phyloP scores from a whole-genome alignment of 768 basidiomycete genomes.

The Pleurotus eryngii region DNA sequence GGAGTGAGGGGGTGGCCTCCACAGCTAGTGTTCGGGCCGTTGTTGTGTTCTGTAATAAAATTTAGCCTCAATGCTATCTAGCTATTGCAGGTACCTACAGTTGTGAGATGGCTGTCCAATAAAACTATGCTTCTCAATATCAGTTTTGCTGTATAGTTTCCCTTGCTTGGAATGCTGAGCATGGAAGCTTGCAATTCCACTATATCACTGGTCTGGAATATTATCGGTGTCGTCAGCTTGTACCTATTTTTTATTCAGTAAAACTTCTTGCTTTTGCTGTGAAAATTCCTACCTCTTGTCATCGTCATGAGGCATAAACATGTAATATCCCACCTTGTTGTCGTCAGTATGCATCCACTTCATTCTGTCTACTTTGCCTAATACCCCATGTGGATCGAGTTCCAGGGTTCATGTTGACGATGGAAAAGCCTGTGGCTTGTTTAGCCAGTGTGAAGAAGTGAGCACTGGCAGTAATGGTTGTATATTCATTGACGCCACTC shows the following conservation, averaged over 20 bases:
- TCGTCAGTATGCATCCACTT: no score
- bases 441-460: neutral
- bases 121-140: neutral
- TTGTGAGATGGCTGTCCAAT: neutral
- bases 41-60: no score
- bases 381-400: no score
- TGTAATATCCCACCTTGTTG: no score
- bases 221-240: neutral
- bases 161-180: neutral
- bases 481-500: neutral
- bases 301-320: no score
- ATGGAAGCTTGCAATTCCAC: neutral
- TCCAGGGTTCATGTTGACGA: no score
- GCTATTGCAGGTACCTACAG: neutral
- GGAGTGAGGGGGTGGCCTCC: no score
- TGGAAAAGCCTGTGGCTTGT: neutral
- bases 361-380: no score
- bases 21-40: no score
- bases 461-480: neutral
- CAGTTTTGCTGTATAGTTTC: neutral
- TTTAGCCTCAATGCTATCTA: no score
- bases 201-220: neutral
- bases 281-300: no score
- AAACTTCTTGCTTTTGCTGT: no score
- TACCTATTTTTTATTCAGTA: neutral